Evolutionary conservation across 2,329 filamentous ascomycete species (phyloP), one percentile per base, ranked within the genome.

Genomic region (Epicoccum sorghinum): DNA sequence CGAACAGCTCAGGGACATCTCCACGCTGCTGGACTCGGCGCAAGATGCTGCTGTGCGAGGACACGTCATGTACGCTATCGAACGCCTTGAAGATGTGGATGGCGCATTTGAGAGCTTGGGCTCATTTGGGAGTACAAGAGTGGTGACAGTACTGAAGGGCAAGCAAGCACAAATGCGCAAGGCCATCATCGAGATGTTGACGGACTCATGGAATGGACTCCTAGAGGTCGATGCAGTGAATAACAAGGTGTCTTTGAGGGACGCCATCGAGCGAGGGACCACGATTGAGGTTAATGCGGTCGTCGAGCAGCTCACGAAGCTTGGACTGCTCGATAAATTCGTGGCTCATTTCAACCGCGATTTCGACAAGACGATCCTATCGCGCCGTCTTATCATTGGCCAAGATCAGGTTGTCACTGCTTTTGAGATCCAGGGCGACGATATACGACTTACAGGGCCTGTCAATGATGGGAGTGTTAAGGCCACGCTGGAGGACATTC

Each of bases 191-290:
- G 83, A 88, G 36, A 83, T 85, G 7, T 82, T 95, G 35, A 83
- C 85, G 38, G 79, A 81, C 49, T 82, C 87, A n/a, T 97, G 92
- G 91, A 83, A 83, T 53, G 78, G 81, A 0, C 78, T 93, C 38
- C 78, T 96, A 10, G 75, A 80, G 1, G 75, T 92, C 14, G 85
- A 93, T 65, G 72, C 79, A 0, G 78, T 83, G 22, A 74, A 78
- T 7, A 77, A 79, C 7, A 80, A 75, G 40, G 75, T 95, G 7
- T 81, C 78, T 0, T 81, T 96, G 30, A 78, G 77, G 24, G 77
- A 82, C 10, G 75, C 74, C 14, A 75, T 80, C 24, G 71, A 83
- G 62, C 60, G 61, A 42, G 60, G 67, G 36, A 49, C 58, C 35
- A 57, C 60, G 5, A 64, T 74, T 22, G 62, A 65, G 27, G 68